phyloP scores from a whole-genome alignment of 352 stramenopile genomes.

The Pythium volutum region DNA sequence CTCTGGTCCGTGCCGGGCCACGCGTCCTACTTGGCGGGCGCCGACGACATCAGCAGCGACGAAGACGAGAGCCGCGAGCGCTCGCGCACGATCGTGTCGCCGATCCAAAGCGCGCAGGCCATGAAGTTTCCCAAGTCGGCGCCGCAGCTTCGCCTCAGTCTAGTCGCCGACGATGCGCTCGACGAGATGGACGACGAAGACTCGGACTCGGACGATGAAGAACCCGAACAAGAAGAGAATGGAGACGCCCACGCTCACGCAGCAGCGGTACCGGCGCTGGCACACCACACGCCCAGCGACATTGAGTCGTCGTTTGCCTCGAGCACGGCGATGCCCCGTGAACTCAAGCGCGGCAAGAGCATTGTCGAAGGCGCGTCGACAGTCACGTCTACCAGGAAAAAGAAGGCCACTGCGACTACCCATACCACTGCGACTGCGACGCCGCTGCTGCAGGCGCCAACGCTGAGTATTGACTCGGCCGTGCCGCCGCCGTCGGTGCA shows the following conservation, averaged over 20 bases:
- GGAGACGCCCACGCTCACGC: too few species aligned
- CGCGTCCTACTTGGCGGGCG: constrained; percentile 11
- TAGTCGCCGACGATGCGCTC: constrained; percentile 16
- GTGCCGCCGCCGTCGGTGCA: constrained; percentile 37
- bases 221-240: background rate
- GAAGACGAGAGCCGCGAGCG: constrained; percentile 24
- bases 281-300: constrained; percentile 1
- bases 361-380: background rate
- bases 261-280: background rate
- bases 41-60: background rate
- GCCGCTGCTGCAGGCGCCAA: constrained; percentile 1
- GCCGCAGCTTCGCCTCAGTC: constrained; percentile 19
- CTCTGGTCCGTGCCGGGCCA: constrained; percentile 46
- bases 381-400: constrained; percentile 1
- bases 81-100: constrained; percentile 22
- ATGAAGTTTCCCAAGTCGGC: constrained; percentile 26
- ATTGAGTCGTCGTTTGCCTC: constrained; percentile 15
- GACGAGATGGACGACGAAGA: constrained; percentile 14
- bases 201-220: constrained; percentile 1
- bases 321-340: constrained; percentile 7
- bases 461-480: constrained; percentile 30
- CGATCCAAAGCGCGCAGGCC: constrained; percentile 25
- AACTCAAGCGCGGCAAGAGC: constrained; percentile 16
- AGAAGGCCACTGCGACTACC: constrained; percentile 2
- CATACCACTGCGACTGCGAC: background rate